Evolutionary conservation across 2,329 filamentous ascomycete genomes (phyloP), one percentile per base, ranked within the genome.

Genomic region (Arthroderma sp.): DNA sequence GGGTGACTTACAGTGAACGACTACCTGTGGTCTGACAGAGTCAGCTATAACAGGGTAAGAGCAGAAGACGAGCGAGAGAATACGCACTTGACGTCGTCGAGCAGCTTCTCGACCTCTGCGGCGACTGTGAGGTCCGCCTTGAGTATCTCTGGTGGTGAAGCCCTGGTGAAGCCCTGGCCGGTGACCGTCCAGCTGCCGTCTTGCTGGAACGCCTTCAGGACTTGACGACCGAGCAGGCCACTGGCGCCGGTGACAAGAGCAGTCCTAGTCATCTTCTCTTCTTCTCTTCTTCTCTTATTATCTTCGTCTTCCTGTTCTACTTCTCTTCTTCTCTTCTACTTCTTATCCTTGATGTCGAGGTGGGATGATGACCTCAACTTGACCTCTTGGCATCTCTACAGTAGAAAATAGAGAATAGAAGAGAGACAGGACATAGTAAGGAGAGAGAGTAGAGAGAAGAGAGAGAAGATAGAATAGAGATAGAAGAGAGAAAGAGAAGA

Each of bases 191-290:
- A 95, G 38, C 79, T 77, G 58, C 78, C 72, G 56, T 83, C 76
- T 15, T 59, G 53, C n/a, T 60, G 44, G 69, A 95, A 95, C 11
- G 81, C 81, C 60, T 79, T 81, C 56, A 85, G 77, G 9, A 95
- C 86, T 70, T 93, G 83, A 44, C 89, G 82, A 53, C 91, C 90
- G 1, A 95, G 79, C 9, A 95, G 79, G 56, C 90, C 90, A 19
- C 87, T 91, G 38, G 88, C 89, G 58, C 90, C 90, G 5, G 90
- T 95, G 57, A 95, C 76, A 25, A 95, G 77, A 8, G 81, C 88
- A 25, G 79, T 84, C 59, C 79, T 68, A 35, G 66, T 59, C 67
- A 73, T 76, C 13, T 28, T 35, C 7, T 21, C n/a, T 17, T 28
- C 47, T 35, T 19, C n/a, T 15, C 31, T 51, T n/a, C 25, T n/a